Base-by-base conservation (phyloP, 1,139 yeast species). In the Suhomyces guaymorum region DNA sequence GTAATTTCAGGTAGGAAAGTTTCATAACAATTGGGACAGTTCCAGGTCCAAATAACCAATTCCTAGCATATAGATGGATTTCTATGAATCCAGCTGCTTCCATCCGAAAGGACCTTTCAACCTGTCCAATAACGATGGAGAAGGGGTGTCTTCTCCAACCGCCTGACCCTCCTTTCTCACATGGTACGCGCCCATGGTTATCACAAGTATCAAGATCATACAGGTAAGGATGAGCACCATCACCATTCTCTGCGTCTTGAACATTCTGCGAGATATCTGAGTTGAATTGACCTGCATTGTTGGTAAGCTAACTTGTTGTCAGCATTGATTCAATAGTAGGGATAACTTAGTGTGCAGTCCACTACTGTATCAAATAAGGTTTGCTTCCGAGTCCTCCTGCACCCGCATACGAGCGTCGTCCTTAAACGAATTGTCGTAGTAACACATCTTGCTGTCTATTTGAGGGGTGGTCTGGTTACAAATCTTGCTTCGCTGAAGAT, bases 221-320 rank as follows among this genome's bases (percentile, higher is more conserved):
- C 48, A 44, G 3, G 56, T 35, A 9, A 57, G 35, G 4, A 63
- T 53, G 5, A 48, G 25, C 16, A 57, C 22, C 4, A 52, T 42
- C 17, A 63, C 37, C 24, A 55, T 42, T 34, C 58, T 44, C 40
- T 63, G 70, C 11, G 58, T 57, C 37, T 57, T 48, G 44, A 64
- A 61, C 42, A 64, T 45, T 31, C 63, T 43, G 35, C 53, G 57
- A 19, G 65, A 49, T 21, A 62, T 55, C 8, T 51, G 44, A 12
- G 66, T 62, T 5, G 67, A 56, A 38, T 61, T 62, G 24, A 60
- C 61, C 30, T 51, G 42, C 58, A 54, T 54, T 15, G 21, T 25
- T 17, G 10, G 18, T 22, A 11, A 19, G 8, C n/a, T n/a, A n/a
- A n/a, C n/a, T n/a, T n/a, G n/a, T n/a, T n/a, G n/a, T n/a, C n/a